Conservation (phyloP, 2,329 filamentous ascomycete species). For the Colletotrichum kahawae region DNA sequence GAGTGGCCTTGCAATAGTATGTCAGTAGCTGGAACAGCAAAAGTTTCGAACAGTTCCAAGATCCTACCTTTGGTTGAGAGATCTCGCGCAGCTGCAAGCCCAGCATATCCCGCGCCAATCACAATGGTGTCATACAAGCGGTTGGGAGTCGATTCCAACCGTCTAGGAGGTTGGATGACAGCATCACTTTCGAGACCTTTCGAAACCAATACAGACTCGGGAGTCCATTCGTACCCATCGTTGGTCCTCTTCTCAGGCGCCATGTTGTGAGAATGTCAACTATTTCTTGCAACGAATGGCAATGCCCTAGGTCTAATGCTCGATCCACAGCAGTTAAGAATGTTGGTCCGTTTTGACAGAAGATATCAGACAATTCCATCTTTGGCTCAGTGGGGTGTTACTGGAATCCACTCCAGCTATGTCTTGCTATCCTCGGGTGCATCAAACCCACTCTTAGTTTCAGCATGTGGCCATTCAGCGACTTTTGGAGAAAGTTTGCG, state of each 20-base stretch:
- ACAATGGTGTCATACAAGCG: conserved; percentile 23
- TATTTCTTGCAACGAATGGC: not conserved
- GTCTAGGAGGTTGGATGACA: not conserved
- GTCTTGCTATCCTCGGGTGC: not conserved
- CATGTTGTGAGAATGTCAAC: not conserved
- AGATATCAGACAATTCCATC: not conserved
- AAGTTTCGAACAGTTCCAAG: not conserved
- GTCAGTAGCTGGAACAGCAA: not conserved
- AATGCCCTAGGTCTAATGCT: not conserved
- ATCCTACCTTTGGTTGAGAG: not conserved
- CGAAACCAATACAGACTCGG: not conserved
- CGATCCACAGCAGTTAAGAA: not conserved
- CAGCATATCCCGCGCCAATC: conserved; percentile 26
- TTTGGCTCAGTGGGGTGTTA: not conserved
- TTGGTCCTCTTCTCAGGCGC: not conserved
- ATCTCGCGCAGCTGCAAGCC: conserved; percentile 24
- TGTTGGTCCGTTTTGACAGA: not conserved
- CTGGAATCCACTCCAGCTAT: not conserved
- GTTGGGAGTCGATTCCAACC: not conserved
- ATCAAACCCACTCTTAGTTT: not conserved
- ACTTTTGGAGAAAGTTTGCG: not conserved
- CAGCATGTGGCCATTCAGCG: not conserved
- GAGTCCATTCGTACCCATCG: not conserved
- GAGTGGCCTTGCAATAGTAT: conserved; percentile 16
- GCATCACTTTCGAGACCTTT: not conserved